Evolutionary conservation across 164 flowering plant genomes (phyloP).

Genomic region (Chimonanthus praecox): DNA sequence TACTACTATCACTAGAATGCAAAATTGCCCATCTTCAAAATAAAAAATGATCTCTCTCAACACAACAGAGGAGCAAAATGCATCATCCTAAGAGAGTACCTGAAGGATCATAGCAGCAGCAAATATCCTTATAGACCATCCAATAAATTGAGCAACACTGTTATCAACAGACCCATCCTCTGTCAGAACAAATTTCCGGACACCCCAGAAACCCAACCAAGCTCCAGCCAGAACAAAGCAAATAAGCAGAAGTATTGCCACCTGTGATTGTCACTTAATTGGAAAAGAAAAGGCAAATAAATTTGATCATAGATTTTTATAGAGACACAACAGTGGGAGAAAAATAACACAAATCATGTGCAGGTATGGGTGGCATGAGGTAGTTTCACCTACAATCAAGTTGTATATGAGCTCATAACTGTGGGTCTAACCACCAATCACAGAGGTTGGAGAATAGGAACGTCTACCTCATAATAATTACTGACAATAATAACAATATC

Average conservation of each 20-base stretch:
- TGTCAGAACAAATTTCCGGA: slow-evolving; percentile 62
- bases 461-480: no score
- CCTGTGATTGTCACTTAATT: slow-evolving; percentile 37
- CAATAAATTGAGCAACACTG: slow-evolving; percentile 56
- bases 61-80: not conserved
- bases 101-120: slow-evolving; percentile 67
- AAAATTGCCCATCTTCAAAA: not conserved
- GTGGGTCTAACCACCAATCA: no score
- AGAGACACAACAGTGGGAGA: not conserved
- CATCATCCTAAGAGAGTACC: slow-evolving; percentile 30
- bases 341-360: not conserved
- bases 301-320: not conserved
- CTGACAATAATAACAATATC: no score
- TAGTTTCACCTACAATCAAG: no score
- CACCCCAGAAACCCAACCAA: slow-evolving; percentile 94
- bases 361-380: no score
- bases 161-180: slow-evolving; percentile 80
- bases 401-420: no score
- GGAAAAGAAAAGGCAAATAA: slow-evolving; percentile 1
- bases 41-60: not conserved
- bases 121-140: slow-evolving; percentile 63
- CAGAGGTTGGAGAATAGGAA: no score
- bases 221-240: slow-evolving; percentile 73
- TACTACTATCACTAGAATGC: not conserved
- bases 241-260: slow-evolving; percentile 51